Base-by-base conservation (phyloP, 352 stramenopile species). In the Peronospora farinosa region DNA sequence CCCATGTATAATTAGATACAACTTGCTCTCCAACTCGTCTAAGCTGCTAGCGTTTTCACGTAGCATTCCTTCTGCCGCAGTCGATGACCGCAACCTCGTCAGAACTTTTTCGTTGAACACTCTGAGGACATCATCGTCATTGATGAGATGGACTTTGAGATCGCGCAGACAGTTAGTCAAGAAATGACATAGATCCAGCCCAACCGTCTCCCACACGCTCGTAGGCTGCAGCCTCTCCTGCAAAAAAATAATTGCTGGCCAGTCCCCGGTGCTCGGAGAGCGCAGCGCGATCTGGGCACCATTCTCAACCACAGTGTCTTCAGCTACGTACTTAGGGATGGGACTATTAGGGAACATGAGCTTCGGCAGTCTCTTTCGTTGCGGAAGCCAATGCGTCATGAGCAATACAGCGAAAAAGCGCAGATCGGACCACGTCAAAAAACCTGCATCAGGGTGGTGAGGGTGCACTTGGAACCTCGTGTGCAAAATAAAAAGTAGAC, bases 401-500 rank as follows among this genome's bases (percentile, higher is more conserved):
- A 91, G 45, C 36, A 88, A 49, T 4, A 79, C 69, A 15, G 82
- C 64, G 41, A 87, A 72, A 60, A 86, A 89, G 40, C 82, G 61
- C 32, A 92, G 52, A 36, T 92, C 79, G 8, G 71, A 47, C 68
- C 78, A 88, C 35, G 63, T 72, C 6, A 91, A 63, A 13, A 86
- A 84, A 3, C 74, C 57, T 8, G 76, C 83, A 21, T 49, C 39
- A 4, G 65, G 69, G 32, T 86, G 68, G 9, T 63, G 67, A 19
- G 77, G 69, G 42, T 91, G 79, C 52, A 90, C 75, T 55, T 92
- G 78, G n/a, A 91, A 67, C 10, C 72, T 68, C 23, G 72, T 80
- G 48, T 90, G 82, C 23, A 90, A 60, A 31, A 91, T 58, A 53
- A 92, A 92, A 48, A 92, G 59, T 15, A 91, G 60, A 63, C 82